Percentiles rank a stretch among this genome's conserved stretches.
Evolutionary conservation across 768 basidiomycete genomes (phyloP).

Genomic region (Mrakia hoshinonis): DNA sequence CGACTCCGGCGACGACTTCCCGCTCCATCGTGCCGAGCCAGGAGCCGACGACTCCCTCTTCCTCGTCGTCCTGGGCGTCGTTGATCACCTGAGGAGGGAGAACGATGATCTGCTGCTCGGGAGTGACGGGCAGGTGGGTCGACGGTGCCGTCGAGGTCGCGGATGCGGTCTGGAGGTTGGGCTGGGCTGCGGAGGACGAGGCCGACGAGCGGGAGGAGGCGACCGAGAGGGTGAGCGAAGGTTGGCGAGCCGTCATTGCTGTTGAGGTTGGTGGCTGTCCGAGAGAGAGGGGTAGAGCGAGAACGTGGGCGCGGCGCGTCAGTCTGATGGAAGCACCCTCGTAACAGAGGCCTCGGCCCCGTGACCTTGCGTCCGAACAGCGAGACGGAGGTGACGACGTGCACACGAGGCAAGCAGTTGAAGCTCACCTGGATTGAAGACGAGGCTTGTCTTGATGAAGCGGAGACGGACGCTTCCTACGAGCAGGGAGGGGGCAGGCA

Average conservation of each 20-base stretch:
- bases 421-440: too few species aligned
- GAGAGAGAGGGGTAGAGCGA: too few species aligned
- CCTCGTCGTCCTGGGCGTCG: neutral
- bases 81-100: neutral
- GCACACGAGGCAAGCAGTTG: too few species aligned
- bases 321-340: too few species aligned
- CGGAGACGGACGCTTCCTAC: too few species aligned
- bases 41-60: neutral
- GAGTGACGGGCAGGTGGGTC: neutral
- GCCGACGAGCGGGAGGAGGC: neutral
- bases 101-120: neutral
- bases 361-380: too few species aligned
- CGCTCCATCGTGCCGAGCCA: slow-evolving; percentile 6
- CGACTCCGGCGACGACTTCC: neutral
- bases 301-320: too few species aligned
- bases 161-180: neutral
- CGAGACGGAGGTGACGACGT: too few species aligned
- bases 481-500: too few species aligned
- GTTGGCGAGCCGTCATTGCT: neutral
- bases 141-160: neutral
- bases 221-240: neutral
- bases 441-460: too few species aligned
- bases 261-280: neutral
- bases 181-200: neutral
- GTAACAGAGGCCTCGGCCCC: too few species aligned